Base-by-base conservation (phyloP, 805 yeast genomes). In the Saccharomycopsis fibuligera region DNA sequence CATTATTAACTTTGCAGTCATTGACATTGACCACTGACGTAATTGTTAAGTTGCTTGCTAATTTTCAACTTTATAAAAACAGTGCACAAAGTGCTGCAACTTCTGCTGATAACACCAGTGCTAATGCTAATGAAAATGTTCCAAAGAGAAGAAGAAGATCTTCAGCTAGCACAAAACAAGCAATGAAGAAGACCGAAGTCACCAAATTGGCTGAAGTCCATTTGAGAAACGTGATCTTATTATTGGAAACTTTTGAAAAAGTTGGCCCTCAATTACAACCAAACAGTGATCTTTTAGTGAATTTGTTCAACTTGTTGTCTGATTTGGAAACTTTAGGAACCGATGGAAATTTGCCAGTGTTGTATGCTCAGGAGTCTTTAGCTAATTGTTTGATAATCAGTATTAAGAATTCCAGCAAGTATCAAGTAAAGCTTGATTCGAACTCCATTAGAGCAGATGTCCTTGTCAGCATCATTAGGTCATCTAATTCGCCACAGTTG, bases 401-500 rank as follows among this genome's bases (percentile, higher is more conserved):
- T 21, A 81, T 90, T 24, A 71, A 75, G 40, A 67, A 72, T 5
- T 67, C 86, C 68, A 77, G 78, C 54, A 57, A 62, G 19, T 54
- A 61, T 14, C 54, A 63, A 48, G 60, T 62, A 9, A 63, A 66
- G 51, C 63, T 79, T 16, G 88, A 85, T 56, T 72, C 86, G 24
- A 75, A 76, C 53, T 70, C 85, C 6, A 72, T 90, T 36, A 76
- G 98, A 63, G 91, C 96, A 2, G 98, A 91, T 63, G 80, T 89
- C 49, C 73, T 93, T 56, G 96, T 93, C 24, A 83, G 91, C 41
- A 85, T 96, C 17, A 90, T 93, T 48, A 78, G 99, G 61, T 78
- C 89, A 1, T 83, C 96, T 1, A 76, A 80, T 39, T 86, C 96
- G 25, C 98, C 97, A 2, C 98, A 91, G 65, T 95, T 90, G 24